A percentile compares a stretch with the other conserved stretches of the same genome.
phyloP scores from a whole-genome alignment of 208 protist genomes.

The Wallacemonas sp. region DNA sequence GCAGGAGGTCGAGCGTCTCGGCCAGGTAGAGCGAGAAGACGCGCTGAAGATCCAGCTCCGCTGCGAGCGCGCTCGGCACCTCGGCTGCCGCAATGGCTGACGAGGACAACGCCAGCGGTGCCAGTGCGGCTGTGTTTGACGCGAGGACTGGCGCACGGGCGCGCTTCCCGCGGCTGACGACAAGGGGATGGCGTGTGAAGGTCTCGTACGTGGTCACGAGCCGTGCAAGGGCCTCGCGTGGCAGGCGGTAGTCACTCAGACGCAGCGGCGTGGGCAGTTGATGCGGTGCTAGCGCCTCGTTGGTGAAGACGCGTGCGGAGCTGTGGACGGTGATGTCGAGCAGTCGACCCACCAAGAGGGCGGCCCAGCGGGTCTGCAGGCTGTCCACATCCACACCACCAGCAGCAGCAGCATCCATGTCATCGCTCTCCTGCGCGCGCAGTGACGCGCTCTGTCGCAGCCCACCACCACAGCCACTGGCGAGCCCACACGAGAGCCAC shows the following conservation, averaged over 20 bases:
- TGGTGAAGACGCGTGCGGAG: slow-evolving; percentile 25
- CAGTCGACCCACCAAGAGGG: slow-evolving; percentile 19
- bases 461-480: neutral
- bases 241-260: slow-evolving; percentile 65
- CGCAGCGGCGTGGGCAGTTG: slow-evolving; percentile 60
- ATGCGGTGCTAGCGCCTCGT: slow-evolving; percentile 46
- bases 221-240: slow-evolving; percentile 24
- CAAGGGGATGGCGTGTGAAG: slow-evolving; percentile 19
- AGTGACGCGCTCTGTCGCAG: neutral
- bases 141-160: neutral
- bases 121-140: neutral
- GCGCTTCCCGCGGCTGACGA: neutral
- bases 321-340: slow-evolving; percentile 16
- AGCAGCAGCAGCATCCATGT: slow-evolving; percentile 14
- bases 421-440: slow-evolving; percentile 4
- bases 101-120: neutral
- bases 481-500: slow-evolving; percentile 15
- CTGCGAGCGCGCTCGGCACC: slow-evolving; percentile 20
- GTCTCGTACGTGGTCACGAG: slow-evolving; percentile 42
- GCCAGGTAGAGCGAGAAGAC: slow-evolving; percentile 42
- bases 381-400: neutral
- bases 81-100: neutral
- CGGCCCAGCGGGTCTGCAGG: slow-evolving; percentile 6
- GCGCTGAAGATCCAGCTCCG: slow-evolving; percentile 54
- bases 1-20: slow-evolving; percentile 33